Evolutionary conservation across 2,329 filamentous ascomycete species (phyloP), one percentile per base, ranked within the genome.

Genomic region (Fusarium subtropicale): DNA sequence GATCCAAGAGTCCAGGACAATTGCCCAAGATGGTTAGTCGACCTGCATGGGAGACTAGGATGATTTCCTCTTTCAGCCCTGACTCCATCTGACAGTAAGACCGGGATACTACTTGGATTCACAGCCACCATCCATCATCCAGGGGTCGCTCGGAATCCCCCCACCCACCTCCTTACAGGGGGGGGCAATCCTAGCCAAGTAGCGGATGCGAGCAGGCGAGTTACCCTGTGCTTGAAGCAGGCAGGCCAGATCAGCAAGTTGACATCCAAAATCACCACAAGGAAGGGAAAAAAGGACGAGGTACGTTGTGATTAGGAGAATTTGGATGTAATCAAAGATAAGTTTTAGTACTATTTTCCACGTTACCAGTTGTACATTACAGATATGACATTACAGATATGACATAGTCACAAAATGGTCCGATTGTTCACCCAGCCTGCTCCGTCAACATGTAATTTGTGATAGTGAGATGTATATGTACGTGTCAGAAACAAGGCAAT

Each of bases 51-150:
- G 3, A 42, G 20, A 24, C 39, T 24, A 42, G 39, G 39, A 42
- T 42, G 39, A 42, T 24, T 42, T 42, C 39, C 39, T 16, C 2
- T 42, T 42, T 42, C 12, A 42, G 39, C 20, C 5, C 13, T 9
- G 20, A 7, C 24, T 22, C 15, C 39, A 16, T 12, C 16, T 41
- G n/a, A 31, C 71, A 75, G 30, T 60, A 56, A 7, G 53, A 42
- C 24, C 60, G 45, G 3, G 65, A 36, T 36, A n/a, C 10, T 7
- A 36, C 18, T n/a, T 18, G 9, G 34, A 36, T 36, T 36, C 34
- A 36, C 34, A 36, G 34, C 34, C 34, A n/a, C 34, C 8, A 18
- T 34, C 16, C 15, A 34, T 9, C 7, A 34, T 5, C 16, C 7
- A 34, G 33, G 33, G 33, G 4, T 15, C 9, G 34, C n/a, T 36